Evolutionary conservation across 2,329 filamentous ascomycete genomes (phyloP), one percentile per base, ranked within the genome.

Genomic region (Aspergillus unguis): DNA sequence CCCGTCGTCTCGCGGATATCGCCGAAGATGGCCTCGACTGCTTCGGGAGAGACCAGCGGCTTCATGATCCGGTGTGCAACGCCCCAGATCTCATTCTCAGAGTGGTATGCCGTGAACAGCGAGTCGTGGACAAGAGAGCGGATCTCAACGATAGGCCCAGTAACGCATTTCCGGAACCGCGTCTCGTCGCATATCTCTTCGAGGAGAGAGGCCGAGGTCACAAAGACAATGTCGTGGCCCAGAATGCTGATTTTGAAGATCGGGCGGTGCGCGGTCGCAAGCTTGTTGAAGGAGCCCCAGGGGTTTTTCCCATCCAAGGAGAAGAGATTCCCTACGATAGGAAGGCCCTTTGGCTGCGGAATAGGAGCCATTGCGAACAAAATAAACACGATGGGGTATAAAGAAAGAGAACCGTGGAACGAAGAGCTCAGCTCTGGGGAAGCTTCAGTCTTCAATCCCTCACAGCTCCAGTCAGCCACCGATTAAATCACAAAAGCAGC

Each of bases 101-200:
- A 59, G 47, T 72, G 58, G 55, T 71, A 63, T 5, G 73, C 84
- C 0, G 85, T 88, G 65, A 90, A 88, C 4, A 90, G 76, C 27
- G 85, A 85, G 73, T 87, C 84, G 55, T 82, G 76, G 1, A 85
- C 77, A 23, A 80, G 81, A 53, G 82, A 77, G 58, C 86, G 75
- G 43, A 90, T 77, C 63, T 86, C 67, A 6, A 71, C 61, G 2
- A 87, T 70, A 0, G 76, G 73, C 6, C 66, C 68, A 60, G 87
- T 88, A 26, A 77, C 67, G 49, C 62, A 67, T 61, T 71, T 72
- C 26, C 64, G 69, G 65, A 89, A 88, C 17, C 84, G 77, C 53
- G 76, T 82, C 68, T 89, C 83, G 55, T 89, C 82, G 61, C 83
- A 87, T 11, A 82, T 65, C 62, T 89, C 85, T 51, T 86, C 78